phyloP scores from a whole-genome alignment of 768 basidiomycete species.

The Rhizopogon vinicolor region DNA sequence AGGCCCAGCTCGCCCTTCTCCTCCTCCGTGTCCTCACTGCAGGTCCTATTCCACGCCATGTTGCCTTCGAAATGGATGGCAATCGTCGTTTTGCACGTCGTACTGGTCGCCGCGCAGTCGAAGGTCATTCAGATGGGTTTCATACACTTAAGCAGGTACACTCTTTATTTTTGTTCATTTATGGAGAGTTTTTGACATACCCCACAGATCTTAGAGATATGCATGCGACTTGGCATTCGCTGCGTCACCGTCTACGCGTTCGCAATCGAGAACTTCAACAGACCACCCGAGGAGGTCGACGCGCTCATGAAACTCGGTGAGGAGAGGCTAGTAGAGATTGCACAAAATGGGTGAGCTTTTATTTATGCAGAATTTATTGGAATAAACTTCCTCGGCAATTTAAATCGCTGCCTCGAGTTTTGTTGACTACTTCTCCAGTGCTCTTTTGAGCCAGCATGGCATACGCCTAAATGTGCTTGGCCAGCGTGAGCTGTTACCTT shows the following conservation, averaged over 20 bases:
- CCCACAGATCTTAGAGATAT: conserved; percentile 76
- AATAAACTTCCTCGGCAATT: neutral
- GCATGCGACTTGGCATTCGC: conserved; percentile 69
- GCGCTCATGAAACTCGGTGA: conserved; percentile 85
- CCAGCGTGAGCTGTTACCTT: conserved; percentile 67
- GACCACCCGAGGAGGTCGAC: conserved; percentile 80
- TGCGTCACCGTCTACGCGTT: conserved; percentile 98
- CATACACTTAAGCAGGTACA: conserved; percentile 72
- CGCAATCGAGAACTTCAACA: conserved; percentile 94
- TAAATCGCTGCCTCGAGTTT: neutral
- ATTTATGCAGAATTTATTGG: too few relatives aligned
- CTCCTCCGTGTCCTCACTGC: conserved; percentile 66
- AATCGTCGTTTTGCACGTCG: conserved; percentile 86
- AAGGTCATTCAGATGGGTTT: conserved; percentile 88
- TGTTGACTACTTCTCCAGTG: neutral
- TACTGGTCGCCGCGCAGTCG: conserved; percentile 54
- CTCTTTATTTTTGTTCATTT: conserved; percentile 1
- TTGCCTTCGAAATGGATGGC: conserved; percentile 97
- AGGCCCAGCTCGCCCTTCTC: conserved; percentile 29
- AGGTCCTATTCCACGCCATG: conserved; percentile 85
- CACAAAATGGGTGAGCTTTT: conserved; percentile 66
- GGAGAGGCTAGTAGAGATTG: conserved; percentile 72
- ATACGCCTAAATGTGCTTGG: conserved; percentile 86
- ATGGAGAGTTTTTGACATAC: neutral
- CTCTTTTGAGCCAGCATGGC: conserved; percentile 46